Evolutionary conservation across 75 land plant genomes (phyloP).

Genomic region (Pinus albicaulis): DNA sequence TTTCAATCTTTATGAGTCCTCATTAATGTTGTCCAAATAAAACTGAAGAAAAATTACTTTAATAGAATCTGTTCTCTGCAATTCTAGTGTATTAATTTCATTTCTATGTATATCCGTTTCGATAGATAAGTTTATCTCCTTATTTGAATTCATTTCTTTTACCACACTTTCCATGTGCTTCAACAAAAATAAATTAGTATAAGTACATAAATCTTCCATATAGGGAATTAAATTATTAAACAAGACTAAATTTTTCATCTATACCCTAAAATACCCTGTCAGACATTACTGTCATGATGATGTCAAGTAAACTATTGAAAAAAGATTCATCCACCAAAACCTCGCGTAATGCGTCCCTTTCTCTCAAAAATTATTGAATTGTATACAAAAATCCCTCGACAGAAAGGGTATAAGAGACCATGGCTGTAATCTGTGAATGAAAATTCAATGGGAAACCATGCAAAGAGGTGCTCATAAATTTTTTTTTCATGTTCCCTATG

Average conservation of each 20-base stretch:
- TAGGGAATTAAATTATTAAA: constrained; percentile 30
- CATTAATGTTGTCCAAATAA: constrained; percentile 39
- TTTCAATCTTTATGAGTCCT: constrained; percentile 2
- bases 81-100: constrained; percentile 48
- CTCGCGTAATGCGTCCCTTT: constrained; percentile 20
- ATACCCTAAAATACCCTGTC: constrained; percentile 65
- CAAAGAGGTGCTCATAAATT: constrained; percentile 34
- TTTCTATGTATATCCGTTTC: constrained; percentile 51
- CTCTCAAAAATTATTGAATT: constrained; percentile 30
- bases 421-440: constrained; percentile 48
- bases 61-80: constrained; percentile 49
- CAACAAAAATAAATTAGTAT: constrained; percentile 38
- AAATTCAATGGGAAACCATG: constrained; percentile 2
- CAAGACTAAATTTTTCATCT: constrained; percentile 52
- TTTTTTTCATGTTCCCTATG: constrained; percentile 20
- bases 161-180: too few species aligned
- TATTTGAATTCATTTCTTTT: constrained; percentile 22
- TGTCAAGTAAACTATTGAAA: neutral
- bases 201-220: constrained; percentile 27
- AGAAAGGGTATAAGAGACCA: too few species aligned
- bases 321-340: constrained; percentile 22
- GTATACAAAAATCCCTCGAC: too few species aligned
- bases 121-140: constrained; percentile 19
- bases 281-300: constrained; percentile 49
- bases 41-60: constrained; percentile 36